Conservation (phyloP, 176 grass and related monocot genomes). For the Oryza meridionalis region DNA sequence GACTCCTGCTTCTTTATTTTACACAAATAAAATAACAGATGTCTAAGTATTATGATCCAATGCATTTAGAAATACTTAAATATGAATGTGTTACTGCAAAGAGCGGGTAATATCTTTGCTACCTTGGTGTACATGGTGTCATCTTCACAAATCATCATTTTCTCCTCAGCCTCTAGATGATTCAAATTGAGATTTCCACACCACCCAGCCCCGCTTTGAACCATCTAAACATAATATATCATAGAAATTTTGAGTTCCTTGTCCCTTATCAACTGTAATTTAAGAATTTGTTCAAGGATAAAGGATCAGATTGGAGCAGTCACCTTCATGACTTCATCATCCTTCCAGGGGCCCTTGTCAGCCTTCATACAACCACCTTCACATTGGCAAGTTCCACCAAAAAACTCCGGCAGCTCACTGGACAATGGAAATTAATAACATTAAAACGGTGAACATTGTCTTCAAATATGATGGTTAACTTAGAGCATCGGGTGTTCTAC, state of each 20-base stretch:
- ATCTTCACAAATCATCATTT: conserved; percentile 90
- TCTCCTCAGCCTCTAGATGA: conserved; percentile 59
- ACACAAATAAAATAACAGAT: conserved; percentile 32
- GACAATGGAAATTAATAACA: conserved; percentile 9
- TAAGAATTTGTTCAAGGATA: not conserved
- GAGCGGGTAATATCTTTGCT: not conserved
- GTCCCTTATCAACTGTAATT: not conserved
- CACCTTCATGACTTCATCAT: conserved; percentile 82
- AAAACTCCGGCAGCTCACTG: conserved; percentile 95
- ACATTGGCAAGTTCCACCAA: conserved; percentile 87
- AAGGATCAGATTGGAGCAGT: conserved; percentile 14
- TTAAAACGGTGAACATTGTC: not conserved
- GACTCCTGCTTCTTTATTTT: conserved; percentile 71
- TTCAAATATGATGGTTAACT: not conserved
- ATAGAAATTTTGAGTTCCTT: conserved; percentile 7
- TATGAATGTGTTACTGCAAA: conserved; percentile 17
- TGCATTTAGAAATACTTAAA: not conserved
- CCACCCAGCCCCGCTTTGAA: conserved; percentile 69
- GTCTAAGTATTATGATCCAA: conserved; percentile 14
- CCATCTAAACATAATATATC: conserved; percentile 63
- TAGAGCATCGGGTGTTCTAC: conserved; percentile 27
- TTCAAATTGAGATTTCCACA: conserved; percentile 54
- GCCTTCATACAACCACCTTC: conserved; percentile 88
- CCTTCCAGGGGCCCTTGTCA: conserved; percentile 98
- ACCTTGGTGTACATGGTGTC: conserved; percentile 65